Evolutionary conservation across 495 filamentous ascomycete genomes (phyloP).

Genomic region (Penicillium daleae): DNA sequence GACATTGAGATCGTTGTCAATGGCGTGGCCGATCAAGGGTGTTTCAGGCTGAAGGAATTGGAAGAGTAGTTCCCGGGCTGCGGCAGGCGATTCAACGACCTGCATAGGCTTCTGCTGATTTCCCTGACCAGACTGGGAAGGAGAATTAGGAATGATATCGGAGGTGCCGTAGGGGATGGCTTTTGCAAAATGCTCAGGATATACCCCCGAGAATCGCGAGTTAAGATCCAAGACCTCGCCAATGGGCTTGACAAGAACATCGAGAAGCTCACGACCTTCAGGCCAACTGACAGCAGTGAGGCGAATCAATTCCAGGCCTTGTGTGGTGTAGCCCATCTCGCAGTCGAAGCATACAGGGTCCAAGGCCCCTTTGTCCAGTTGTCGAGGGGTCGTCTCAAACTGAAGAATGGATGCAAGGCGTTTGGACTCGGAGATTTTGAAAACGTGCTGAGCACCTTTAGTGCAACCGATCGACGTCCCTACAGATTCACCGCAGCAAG

Average conservation of each 20-base stretch:
- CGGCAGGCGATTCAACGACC: slow-evolving; percentile 70
- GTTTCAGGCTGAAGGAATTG: slow-evolving; percentile 70
- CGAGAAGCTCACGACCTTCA: slow-evolving; percentile 69
- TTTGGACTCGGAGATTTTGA: slow-evolving; percentile 77
- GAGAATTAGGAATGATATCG: slow-evolving; percentile 14
- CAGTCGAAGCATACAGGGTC: slow-evolving; percentile 83
- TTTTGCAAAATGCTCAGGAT: slow-evolving; percentile 68
- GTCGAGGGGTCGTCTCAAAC: slow-evolving; percentile 75
- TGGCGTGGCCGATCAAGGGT: slow-evolving; percentile 86
- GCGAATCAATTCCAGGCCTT: slow-evolving; percentile 85
- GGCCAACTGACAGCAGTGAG: slow-evolving; percentile 90
- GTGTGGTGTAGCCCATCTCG: slow-evolving; percentile 93
- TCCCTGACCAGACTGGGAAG: slow-evolving; percentile 15
- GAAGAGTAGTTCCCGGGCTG: slow-evolving; percentile 75
- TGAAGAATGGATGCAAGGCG: slow-evolving; percentile 76
- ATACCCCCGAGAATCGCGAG: slow-evolving; percentile 84
- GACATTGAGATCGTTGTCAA: slow-evolving; percentile 92
- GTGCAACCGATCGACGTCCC: slow-evolving; percentile 76
- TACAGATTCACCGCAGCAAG: slow-evolving; percentile 75
- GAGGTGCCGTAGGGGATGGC: slow-evolving; percentile 62
- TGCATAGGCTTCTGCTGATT: slow-evolving; percentile 48
- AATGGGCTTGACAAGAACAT: slow-evolving; percentile 82
- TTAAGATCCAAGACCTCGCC: slow-evolving; percentile 90
- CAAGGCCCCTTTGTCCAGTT: slow-evolving; percentile 43
- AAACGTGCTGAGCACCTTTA: slow-evolving; percentile 73